Evolutionary conservation across 73 alveolate genomes (phyloP), one percentile per base, ranked within the genome.

Genomic region (Uronychia binucleata): DNA sequence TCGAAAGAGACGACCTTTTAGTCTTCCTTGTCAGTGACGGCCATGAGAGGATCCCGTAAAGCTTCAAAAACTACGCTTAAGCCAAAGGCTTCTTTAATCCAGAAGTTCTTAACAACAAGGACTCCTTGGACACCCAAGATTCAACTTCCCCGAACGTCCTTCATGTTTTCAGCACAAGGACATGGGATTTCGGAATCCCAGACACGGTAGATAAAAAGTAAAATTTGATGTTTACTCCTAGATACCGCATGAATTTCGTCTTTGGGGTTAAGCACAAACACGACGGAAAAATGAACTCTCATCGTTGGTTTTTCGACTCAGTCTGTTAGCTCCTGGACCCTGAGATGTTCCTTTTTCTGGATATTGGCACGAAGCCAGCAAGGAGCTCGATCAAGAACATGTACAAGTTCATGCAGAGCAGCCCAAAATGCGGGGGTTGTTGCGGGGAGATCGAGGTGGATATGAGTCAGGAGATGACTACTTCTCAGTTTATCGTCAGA

Each of bases 391-490:
- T 86, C 32, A 27, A 58, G 0, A 79, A 80, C 31, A 28, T 87
- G 33, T 58, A 58, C 58, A 80, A 79, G 78, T 79, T 59, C 74
- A 80, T 87, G 93, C 29, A 28, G 1, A 59, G 46, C 32, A 59
- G 81, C 31, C 30, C 31, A 0, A 0, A 28, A 30, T 80, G 88
- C 35, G 94, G 94, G n/a, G 94, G 94, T 0, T 81, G 90, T 59
- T 88, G 94, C 32, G 94, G 94, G 31, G 94, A 88, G 31, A 88
- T 88, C 34, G 94, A 88, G 31, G 90, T 82, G 13, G 86, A 79
- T 33, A 28, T 90, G 90, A 34, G 58, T 1, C 67, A 46, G 67
- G 19, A 46, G 5, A 46, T 11, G 19, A 46, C 5, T 30, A 11
- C 28, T 19, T 46, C 19, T 19, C 67, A 46, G 67, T 46, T 11